phyloP scores from a whole-genome alignment of 2,329 filamentous ascomycete genomes.

The Scedosporium dehoogii region DNA sequence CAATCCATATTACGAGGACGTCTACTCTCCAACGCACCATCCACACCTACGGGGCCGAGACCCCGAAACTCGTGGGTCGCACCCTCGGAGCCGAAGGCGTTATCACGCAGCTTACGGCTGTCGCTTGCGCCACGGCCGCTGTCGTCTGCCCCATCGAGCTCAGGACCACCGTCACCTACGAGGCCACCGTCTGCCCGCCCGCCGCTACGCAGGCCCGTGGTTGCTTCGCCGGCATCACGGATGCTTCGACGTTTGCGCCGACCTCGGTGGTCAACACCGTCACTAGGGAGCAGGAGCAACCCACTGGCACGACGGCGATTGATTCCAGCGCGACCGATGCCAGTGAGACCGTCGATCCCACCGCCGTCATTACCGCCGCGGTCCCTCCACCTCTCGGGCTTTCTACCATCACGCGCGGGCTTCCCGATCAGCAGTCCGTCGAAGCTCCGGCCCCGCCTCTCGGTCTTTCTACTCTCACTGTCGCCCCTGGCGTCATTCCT shows the following conservation, averaged over 20 bases:
- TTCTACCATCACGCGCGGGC: neutral
- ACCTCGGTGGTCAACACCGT: neutral
- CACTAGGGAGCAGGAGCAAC: neutral
- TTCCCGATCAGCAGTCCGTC: neutral
- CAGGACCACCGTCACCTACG: constrained; percentile 4
- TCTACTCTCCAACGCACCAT: neutral
- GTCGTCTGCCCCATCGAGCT: constrained; percentile 2
- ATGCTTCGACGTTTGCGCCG: neutral
- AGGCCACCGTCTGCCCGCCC: neutral
- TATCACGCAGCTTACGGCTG: neutral
- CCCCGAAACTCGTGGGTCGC: neutral
- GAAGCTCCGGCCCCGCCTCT: neutral
- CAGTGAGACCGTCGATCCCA: neutral
- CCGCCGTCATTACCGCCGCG: neutral
- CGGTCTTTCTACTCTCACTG: neutral
- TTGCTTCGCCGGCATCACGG: constrained; percentile 1
- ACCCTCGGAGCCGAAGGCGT: neutral
- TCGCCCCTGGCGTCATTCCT: neutral
- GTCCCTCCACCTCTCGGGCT: neutral
- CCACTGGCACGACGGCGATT: neutral
- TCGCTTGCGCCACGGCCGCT: neutral
- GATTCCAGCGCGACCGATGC: neutral
- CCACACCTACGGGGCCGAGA: neutral
- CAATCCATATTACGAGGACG: neutral
- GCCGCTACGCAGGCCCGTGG: neutral